Evolutionary conservation across 306 rosid species (phyloP), one percentile per base, ranked within the genome.

Genomic region (Trifolium pratense): DNA sequence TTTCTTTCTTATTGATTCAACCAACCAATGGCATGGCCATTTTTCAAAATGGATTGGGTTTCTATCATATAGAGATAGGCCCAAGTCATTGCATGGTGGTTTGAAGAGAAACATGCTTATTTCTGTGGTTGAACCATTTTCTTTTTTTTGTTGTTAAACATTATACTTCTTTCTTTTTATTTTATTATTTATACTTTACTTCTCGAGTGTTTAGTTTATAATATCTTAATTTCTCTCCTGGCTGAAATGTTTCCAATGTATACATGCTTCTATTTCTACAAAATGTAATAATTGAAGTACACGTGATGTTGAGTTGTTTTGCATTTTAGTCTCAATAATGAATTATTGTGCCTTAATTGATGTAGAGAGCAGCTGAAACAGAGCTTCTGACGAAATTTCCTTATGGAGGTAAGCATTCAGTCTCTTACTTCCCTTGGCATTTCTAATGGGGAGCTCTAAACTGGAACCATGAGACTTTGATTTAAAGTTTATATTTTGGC

Each of bases 281-380:
- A 14, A 56, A 64, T 10, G 23, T 18, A 52, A 52, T 48, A 45
- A 17, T 4, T 52, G 7, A 17, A 65, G 62, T 32, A 55, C 25
- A 6, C 3, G 3, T 66, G 46, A 48, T 80, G 72, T 31, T 15
- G 42, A 52, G 43, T 29, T 11, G 14, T 65, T 57, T 61, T 64
- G 42, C 43, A 58, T 76, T 69, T 66, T 74, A 57, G 74, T 84
- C 68, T 84, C 26, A 76, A 58, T 21, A 56, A 8, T 70, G 14
- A 21, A 69, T 66, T 40, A 14, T 58, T 21, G 31, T 70, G 37
- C 78, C 69, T 51, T 81, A 68, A 43, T 81, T 76, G 65, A 59
- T 80, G 78, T 58, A 94, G 97, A 92, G 89, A 84, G 99, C 99
- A 46, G 88, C 98, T 23, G 98, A 94, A 81, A 84, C 95, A 18